These are phyloP conservation scores for Elongisporangium senticosum DNA, from an alignment of 352 stramenopile genomes.

Conservation along the genomic window DNA sequence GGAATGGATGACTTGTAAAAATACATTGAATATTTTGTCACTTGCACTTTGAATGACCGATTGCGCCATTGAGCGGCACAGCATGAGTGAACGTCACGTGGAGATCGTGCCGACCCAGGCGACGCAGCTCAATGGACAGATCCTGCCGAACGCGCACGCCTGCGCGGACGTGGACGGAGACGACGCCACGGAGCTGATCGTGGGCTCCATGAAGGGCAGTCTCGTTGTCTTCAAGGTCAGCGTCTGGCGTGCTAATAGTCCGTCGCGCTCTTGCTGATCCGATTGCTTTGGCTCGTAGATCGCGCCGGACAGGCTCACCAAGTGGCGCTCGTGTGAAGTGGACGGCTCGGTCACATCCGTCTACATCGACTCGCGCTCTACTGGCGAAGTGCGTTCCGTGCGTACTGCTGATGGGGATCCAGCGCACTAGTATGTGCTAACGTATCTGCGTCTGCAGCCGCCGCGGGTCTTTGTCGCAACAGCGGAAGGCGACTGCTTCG, in stretches of 20 bases:
- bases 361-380: conserved; percentile 35
- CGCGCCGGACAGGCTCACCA: conserved; percentile 36
- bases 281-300: conserved; percentile 22
- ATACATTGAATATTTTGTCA: conserved; percentile 3
- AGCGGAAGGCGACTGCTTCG: conserved; percentile 55
- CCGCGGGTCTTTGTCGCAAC: conserved; percentile 70
- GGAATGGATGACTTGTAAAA: conserved; percentile 15
- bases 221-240: conserved; percentile 69
- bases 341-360: conserved; percentile 73
- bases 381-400: conserved; percentile 28
- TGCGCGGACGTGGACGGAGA: conserved; percentile 64
- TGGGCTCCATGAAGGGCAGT: conserved; percentile 54
- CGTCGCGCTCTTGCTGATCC: not conserved
- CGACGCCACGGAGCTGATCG: conserved; percentile 53
- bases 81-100: conserved; percentile 25
- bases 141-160: conserved; percentile 64
- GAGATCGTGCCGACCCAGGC: conserved; percentile 61
- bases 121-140: conserved; percentile 55
- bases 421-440: not conserved
- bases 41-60: not conserved
- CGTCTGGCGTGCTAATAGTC: not conserved
- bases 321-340: conserved; percentile 51
- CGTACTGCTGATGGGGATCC: not conserved
- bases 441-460: conserved; percentile 10
- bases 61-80: not conserved